Base-by-base conservation (phyloP, 768 basidiomycete species). In the button mushroom (Agaricus bisporus) region DNA sequence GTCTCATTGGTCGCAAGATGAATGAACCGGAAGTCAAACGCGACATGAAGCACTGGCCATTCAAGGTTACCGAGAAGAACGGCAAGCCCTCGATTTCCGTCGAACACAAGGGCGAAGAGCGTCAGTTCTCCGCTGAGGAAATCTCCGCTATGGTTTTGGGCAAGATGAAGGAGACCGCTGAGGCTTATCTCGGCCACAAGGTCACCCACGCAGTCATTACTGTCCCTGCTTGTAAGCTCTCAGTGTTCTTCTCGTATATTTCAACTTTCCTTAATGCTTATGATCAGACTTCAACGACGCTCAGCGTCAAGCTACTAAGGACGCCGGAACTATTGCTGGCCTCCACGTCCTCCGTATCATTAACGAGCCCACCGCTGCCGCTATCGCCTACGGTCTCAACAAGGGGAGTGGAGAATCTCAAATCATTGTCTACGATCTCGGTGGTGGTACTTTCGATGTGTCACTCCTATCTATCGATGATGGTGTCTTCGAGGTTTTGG, bases 91-190 rank as follows among this genome's bases (percentile, higher is more conserved):
- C 75, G 43, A 85, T 95, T 60, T 73, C 80, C 59, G 87, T 97
- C 59, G 71, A 80, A 57, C 84, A 91, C 81, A 86, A 85, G 71
- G 81, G 84, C 50, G 88, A 91, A 60, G 68, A 76, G 28, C 86
- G 88, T 66, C 80, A 88, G 54, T 98, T 97, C 64, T 85, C 91
- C 0, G 89, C 94, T 6, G 94, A 95, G 69, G 93, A 97, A 73
- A 84, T 98, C 61, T 89, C 85, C 41, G 94, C 95, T 54, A 98
- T 98, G 95, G 80, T 98, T 63, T 77, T 98, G 51, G 75, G 70
- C 56, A 98, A 98, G 80, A 98, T 98, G 95, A 98, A 97, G 81
- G 95, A 98, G 77, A 98, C 93, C 25, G 95, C 95, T 54, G 95
- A 98, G 79, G 89, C 94, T 15, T 98, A 95, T 73, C 88, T 98